Base-by-base conservation (phyloP, 495 filamentous ascomycete genomes). In the Rhizodiscina lignyota region DNA sequence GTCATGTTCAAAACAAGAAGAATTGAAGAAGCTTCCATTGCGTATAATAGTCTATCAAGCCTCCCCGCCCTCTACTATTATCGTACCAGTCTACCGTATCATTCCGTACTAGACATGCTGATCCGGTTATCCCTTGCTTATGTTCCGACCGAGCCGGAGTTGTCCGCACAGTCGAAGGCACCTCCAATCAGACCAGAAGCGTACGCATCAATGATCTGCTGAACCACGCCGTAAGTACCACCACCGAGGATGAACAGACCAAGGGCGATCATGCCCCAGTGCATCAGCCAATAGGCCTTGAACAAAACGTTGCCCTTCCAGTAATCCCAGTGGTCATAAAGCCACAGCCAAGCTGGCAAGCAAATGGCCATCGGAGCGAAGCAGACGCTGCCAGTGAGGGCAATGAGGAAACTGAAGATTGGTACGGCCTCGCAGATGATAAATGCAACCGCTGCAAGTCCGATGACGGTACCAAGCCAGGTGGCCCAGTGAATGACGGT, bases 391-490 rank as follows among this genome's bases (percentile, higher is more conserved):
- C 24, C 24, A 27, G 30, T 8, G 13, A 41, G 20, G 13, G 8
- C 17, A 6, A 83, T 55, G 35, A 84, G 51, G 34, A 71, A 64
- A 44, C 66, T 72, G 57, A 84, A 84, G 44, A 78, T 69, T 0
- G 80, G 80, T 19, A 84, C 78, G 1, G 74, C 68, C 38, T 72
- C 63, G 6, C 78, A 74, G 44, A 85, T 74, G 39, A 83, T 56
- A 72, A 74, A 84, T 5, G 76, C 74, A 5, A 80, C 30, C 5
- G 76, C 31, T 54, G 77, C 82, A 19, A 83, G 55, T 33, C 41
- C 31, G n/a, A 64, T 37, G 3, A 68, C 64, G 16, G 83, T 71
- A 11, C 42, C 55, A 3, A 74, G 40, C 79, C 79, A 85, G 3
- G 62, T 57, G 21, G 56, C 49, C 13, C 59, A 39, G 20, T 49